Evolutionary conservation across 2,329 filamentous ascomycete species (phyloP), one percentile per base, ranked within the genome.

Genomic region (Sporothrix phasma): DNA sequence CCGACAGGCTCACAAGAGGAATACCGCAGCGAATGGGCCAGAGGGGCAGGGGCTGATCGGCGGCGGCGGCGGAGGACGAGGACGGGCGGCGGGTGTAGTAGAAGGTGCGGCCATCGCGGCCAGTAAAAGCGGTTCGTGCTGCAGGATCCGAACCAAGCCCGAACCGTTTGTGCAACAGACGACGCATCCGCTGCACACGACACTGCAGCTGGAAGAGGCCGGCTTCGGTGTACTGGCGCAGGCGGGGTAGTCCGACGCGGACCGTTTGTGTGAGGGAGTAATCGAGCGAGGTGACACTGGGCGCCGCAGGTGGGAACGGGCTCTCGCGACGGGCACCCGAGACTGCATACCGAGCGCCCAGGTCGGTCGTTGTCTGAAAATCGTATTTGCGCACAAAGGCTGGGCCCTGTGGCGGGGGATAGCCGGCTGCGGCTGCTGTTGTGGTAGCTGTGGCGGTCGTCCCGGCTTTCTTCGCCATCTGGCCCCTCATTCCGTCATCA

Each of bases 211-310:
- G 62, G 26, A 51, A 19, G 10, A 69, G 58, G 6, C 63, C 45
- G n/a, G 34, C 17, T 19, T 68, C 64, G 11, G 68, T 64, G 11
- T 71, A 61, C 2, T 67, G 66, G 5, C 73, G 72, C 17, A 78
- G 49, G 0, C 64, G 66, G 0, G 77, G 76, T 7, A 78, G 62
- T 0, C 71, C 71, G 4, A 76, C 68, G 3, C 74, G 74, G 13
- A 75, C 68, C 3, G 75, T 74, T 61, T 79, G 76, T 24, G 74
- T 74, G 8, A 79, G 66, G 1, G 73, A 69, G 66, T 78, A 76
- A 67, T 79, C 77, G 45, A 79, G 61, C 1, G 76, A 70, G 8
- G 68, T 66, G 10, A 74, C 51, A 1, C 11, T 22, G 22, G 26
- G 53, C 17, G 8, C 6, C 5, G 11, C 37, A 6, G 54, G 62